Evolutionary conservation across 768 basidiomycete species (phyloP).

Genomic region (Rhodotorula taiwanensis): DNA sequence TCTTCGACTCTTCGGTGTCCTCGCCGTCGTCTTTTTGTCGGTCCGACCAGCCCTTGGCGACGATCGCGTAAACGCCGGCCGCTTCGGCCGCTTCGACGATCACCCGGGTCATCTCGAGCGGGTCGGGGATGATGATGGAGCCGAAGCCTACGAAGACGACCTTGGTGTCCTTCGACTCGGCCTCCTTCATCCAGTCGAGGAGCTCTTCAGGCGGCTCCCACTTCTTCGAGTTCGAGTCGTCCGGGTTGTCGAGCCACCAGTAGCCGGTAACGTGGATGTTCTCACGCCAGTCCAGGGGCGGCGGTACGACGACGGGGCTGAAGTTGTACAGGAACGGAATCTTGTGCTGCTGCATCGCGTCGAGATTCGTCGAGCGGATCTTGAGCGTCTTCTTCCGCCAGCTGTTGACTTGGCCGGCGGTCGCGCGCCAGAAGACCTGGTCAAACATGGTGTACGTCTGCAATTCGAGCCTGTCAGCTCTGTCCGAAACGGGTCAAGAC

Average conservation of each 20-base stretch:
- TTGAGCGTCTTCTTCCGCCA: slow-evolving; percentile 75
- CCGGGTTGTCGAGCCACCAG: slow-evolving; percentile 93
- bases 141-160: slow-evolving; percentile 97
- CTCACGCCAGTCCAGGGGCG: slow-evolving; percentile 95
- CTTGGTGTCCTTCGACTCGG: slow-evolving; percentile 69
- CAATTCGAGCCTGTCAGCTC: neutral
- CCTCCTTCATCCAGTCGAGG: slow-evolving; percentile 70
- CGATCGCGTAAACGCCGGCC: slow-evolving; percentile 81
- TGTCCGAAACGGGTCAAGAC: too few species aligned
- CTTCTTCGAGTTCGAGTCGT: slow-evolving; percentile 64
- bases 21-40: slow-evolving; percentile 54
- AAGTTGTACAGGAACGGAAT: slow-evolving; percentile 98
- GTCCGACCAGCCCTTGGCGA: slow-evolving; percentile 98
- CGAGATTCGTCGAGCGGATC: slow-evolving; percentile 73
- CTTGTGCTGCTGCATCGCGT: slow-evolving; percentile 95
- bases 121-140: slow-evolving; percentile 93
- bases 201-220: slow-evolving; percentile 81
- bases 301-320: slow-evolving; percentile 63
- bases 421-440: slow-evolving; percentile 95
- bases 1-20: slow-evolving; percentile 50
- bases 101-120: slow-evolving; percentile 80
- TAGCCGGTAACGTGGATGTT: slow-evolving; percentile 97
- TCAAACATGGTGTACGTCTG: slow-evolving; percentile 82
- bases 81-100: slow-evolving; percentile 79
- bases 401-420: slow-evolving; percentile 84